Evolutionary conservation across 1,284 basidiomycete genomes (phyloP), one percentile per base, ranked within the genome.

Genomic region (Tylopilus sp.): DNA sequence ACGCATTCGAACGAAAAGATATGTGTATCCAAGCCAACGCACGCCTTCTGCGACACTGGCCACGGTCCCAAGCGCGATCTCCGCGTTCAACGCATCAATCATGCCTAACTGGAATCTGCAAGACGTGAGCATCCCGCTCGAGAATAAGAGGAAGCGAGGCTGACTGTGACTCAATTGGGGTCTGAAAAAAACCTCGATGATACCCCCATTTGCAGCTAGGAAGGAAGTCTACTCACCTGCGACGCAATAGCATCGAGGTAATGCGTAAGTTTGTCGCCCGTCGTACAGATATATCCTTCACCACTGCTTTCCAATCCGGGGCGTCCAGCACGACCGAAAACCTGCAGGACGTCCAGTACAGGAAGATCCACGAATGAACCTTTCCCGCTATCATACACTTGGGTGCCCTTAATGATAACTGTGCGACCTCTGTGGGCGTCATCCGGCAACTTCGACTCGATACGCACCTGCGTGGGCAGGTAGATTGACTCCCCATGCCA

Each of bases 401-500:
- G 91, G 0, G 97, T 99, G 13, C 97, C 97, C 70, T 99, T 99
- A 74, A 99, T 99, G 56, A 99, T 75, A 49, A 95, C 92, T 90
- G 48, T 31, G 48, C 29, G 28, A 41, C 26, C 25, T 36, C 44
- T 54, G 53, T 63, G 21, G 44, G 52, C 19, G 25, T 52, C 47
- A 51, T 46, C 18, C 18, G 44, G 35, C 16, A 44, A 45, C 43
- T 44, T 48, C 54, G 42, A 35, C 43, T 48, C 18, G 42, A n/a
- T 33, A 62, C 72, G 53, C 55, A 88, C 88, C 92, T 49, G 97
- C 97, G 71, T 99, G 97, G 5, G 97, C 97, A 34, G 97, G 97
- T 60, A 99, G 74, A 68, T 99, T 99, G 61, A 99, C 97, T 75
- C 97, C 97, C 97, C 97, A 99, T 1, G 97, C 97, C 29, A 99